Evolutionary conservation across 2,329 filamentous ascomycete species (phyloP).

Genomic region (Trichoderma hamatum): DNA sequence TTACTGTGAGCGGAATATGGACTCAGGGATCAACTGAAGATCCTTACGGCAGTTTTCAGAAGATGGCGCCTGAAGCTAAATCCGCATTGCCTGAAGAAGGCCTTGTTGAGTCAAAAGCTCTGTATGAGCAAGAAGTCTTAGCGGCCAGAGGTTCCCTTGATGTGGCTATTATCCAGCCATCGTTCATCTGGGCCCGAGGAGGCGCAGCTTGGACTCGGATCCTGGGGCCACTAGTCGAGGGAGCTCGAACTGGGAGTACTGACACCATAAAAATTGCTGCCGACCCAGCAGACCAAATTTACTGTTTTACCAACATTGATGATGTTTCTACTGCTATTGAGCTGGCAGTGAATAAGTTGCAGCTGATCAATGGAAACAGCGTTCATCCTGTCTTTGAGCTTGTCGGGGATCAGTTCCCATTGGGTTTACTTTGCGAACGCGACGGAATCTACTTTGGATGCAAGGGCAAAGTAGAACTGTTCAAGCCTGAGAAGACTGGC

Average conservation of each 20-base stretch:
- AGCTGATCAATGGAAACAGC: neutral
- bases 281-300: neutral
- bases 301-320: neutral
- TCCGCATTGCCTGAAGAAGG: neutral
- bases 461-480: neutral
- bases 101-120: neutral
- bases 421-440: neutral
- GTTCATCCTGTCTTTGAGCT: neutral
- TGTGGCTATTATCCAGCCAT: neutral
- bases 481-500: neutral
- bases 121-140: neutral
- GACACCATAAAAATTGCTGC: neutral
- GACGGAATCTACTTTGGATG: neutral
- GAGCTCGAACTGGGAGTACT: neutral
- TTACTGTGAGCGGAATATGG: neutral
- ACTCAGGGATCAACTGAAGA: neutral
- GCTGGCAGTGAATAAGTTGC: neutral
- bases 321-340: neutral
- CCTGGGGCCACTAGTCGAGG: neutral
- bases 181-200: neutral
- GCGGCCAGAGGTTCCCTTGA: neutral
- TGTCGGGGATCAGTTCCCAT: neutral
- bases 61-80: neutral
- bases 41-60: neutral
- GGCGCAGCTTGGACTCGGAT: slow-evolving; percentile 5